A percentile compares a stretch with the other conserved stretches of the same genome.
phyloP scores from a whole-genome alignment of 345 rosid species.

The Populus pruinosa region DNA sequence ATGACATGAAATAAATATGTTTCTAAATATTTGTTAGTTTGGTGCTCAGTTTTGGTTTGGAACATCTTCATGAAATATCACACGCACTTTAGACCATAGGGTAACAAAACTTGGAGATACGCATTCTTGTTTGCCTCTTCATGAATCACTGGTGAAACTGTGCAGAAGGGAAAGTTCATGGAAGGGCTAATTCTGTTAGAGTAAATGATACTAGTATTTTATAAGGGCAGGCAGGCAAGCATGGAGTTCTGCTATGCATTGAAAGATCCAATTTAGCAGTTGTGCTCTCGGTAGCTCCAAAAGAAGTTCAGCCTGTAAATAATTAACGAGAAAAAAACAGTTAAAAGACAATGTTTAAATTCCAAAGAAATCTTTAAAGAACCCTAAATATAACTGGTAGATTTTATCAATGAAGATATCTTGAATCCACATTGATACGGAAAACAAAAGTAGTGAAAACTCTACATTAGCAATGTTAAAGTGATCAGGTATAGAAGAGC shows the following conservation, averaged over 20 bases:
- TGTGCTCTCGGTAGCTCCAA: slow-evolving; percentile 88
- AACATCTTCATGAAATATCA: not conserved
- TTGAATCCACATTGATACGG: not conserved
- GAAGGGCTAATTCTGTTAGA: not conserved
- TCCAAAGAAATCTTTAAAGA: not conserved
- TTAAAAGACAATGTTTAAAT: not conserved
- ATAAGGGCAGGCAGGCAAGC: slow-evolving; percentile 80
- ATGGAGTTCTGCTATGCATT: slow-evolving; percentile 83
- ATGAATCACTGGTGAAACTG: not conserved
- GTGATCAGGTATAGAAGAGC: not conserved
- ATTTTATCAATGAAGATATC: not conserved
- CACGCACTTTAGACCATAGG: not conserved
- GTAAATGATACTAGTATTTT: slow-evolving; percentile 44
- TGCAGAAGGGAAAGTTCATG: not conserved
- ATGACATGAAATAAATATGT: not conserved
- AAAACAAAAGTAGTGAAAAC: not conserved
- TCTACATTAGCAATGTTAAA: not conserved
- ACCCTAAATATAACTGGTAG: not conserved
- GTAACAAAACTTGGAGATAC: no score
- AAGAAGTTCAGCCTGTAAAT: slow-evolving; percentile 87
- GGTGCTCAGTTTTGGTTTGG: not conserved
- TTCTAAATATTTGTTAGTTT: not conserved
- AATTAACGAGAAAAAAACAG: not conserved
- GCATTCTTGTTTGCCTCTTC: not conserved
- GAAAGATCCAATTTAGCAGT: slow-evolving; percentile 86